A percentile compares a stretch with the other conserved stretches of the same genome.
phyloP scores from a whole-genome alignment of 148 eudicot genomes.

The Fagopyrum esculentum region DNA sequence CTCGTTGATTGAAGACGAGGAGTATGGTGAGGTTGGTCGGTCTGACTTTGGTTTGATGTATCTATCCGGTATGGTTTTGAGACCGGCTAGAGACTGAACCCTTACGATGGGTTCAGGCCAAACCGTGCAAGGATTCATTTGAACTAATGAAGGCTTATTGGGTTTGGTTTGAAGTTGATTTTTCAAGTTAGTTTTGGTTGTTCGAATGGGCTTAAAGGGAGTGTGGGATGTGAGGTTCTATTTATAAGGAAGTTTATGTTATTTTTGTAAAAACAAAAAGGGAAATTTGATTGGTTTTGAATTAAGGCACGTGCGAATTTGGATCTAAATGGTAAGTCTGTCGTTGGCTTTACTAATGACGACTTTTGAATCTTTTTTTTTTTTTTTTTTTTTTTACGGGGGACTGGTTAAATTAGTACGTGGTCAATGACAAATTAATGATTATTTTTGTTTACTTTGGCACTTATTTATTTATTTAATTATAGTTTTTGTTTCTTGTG shows the following conservation, averaged over 20 bases:
- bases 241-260: not conserved
- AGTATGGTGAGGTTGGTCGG: conserved; percentile 28
- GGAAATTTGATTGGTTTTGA: not conserved
- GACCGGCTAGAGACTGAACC: conserved; percentile 71
- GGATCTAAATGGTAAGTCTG: not conserved
- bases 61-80: conserved; percentile 35
- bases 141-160: not conserved
- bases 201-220: not conserved
- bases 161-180: not conserved
- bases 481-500: too few species aligned
- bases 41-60: conserved; percentile 52
- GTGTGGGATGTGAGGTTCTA: not conserved
- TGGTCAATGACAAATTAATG: not conserved
- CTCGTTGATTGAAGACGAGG: not conserved
- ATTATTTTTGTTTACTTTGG: not conserved
- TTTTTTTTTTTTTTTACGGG: not conserved
- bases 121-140: conserved; percentile 1
- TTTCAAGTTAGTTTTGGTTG: not conserved
- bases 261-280: not conserved
- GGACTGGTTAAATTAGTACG: not conserved
- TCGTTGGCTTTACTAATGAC: not conserved
- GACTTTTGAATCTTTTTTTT: not conserved
- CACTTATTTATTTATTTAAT: too few species aligned
- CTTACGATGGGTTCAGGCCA: conserved; percentile 92
- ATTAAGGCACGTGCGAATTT: conserved; percentile 4